A percentile compares a stretch with the other conserved stretches of the same genome.
These are phyloP conservation scores for Vigna unguiculata DNA, from an alignment of 306 rosid genomes.

Conservation along the genomic window DNA sequence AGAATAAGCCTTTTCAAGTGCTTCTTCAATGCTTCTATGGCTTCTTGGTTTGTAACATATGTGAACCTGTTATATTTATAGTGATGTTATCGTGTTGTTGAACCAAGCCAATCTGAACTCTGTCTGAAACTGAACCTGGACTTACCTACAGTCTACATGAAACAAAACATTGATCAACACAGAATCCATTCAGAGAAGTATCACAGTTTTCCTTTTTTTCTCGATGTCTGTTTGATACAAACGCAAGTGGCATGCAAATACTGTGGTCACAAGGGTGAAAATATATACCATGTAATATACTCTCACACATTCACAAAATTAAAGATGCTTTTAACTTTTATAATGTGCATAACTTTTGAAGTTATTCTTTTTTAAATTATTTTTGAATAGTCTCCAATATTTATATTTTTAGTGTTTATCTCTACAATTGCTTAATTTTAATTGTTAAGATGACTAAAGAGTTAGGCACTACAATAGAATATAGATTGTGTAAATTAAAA, in stretches of 20 bases:
- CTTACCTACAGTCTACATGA: background rate
- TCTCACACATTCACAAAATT: background rate
- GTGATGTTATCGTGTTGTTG: background rate
- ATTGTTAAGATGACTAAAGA: background rate
- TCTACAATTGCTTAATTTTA: background rate
- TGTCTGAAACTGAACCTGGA: slow-evolving; percentile 22
- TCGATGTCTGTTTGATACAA: background rate
- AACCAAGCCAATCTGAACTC: background rate
- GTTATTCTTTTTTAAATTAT: background rate
- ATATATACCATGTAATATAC: slow-evolving; percentile 7
- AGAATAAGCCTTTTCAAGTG: background rate
- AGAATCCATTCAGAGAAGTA: slow-evolving; percentile 20
- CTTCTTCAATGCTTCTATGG: background rate
- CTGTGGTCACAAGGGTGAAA: background rate
- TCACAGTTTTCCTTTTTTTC: background rate
- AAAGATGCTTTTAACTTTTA: background rate
- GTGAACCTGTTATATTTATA: slow-evolving; percentile 19
- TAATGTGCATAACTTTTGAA: background rate
- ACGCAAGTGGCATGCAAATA: background rate
- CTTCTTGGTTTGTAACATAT: background rate
- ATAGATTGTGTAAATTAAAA: background rate
- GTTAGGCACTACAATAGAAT: background rate
- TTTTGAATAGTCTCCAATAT: background rate
- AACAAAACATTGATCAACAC: background rate
- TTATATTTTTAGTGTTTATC: background rate